These are phyloP conservation scores for Sclerotinia spermophila DNA, from an alignment of 2,329 filamentous ascomycete genomes.

Conservation along the genomic window DNA sequence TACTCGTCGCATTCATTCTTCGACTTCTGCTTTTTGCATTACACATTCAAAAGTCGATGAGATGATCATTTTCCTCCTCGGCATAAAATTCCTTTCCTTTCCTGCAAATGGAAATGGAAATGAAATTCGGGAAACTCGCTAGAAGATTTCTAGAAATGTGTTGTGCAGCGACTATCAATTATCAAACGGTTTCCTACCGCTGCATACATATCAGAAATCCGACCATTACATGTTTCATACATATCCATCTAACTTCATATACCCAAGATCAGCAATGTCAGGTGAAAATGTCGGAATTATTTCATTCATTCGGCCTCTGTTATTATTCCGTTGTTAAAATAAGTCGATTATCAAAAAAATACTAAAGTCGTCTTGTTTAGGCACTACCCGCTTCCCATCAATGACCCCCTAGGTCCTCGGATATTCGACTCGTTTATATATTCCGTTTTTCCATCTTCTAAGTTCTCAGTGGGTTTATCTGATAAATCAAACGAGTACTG, in stretches of 20 bases:
- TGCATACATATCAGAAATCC: not conserved
- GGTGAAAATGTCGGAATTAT: not conserved
- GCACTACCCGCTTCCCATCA: not conserved
- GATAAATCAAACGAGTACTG: not conserved
- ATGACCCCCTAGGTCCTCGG: not conserved
- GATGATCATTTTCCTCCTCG: not conserved
- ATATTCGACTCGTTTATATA: not conserved
- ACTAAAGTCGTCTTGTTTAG: not conserved
- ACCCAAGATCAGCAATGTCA: not conserved
- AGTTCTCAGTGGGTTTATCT: not conserved
- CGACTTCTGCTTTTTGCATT: not conserved
- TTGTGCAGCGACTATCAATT: not conserved
- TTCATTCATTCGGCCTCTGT: not conserved
- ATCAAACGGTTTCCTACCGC: constrained; percentile 1
- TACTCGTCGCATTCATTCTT: constrained; percentile 1
- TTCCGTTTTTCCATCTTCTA: not conserved
- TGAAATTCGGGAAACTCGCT: not conserved
- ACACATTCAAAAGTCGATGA: not conserved
- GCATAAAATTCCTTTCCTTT: not conserved
- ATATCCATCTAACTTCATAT: not conserved
- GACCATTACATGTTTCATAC: not conserved
- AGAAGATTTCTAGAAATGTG: constrained; percentile 1
- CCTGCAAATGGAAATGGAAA: too few species aligned
- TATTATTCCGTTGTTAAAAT: not conserved
- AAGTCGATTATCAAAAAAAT: not conserved